Base-by-base conservation (phyloP, 1,284 basidiomycete species). In the Retiboletus flavoniger region DNA sequence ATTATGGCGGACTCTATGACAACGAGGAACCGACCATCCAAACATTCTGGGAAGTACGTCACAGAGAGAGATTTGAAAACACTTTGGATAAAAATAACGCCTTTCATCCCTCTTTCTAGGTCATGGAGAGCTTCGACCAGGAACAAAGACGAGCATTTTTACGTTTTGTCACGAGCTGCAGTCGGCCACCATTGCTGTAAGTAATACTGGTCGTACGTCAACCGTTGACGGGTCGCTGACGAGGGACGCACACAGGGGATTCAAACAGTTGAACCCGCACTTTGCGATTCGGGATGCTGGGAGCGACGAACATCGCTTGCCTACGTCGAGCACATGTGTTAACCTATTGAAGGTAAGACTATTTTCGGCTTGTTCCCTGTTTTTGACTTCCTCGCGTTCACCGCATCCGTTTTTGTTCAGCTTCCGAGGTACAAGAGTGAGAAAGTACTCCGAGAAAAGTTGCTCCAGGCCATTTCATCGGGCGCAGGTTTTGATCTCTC, bases 401-500 rank as follows among this genome's bases (percentile, higher is more conserved):
- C 49, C 13, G 10, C 31, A 16, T 40, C 53, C 34, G 0, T 19
- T 2, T 45, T 31, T 24, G 17, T 34, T n/a, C 66, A 91, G 86
- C 77, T 92, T 17, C 89, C 90, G 14, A 74, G 79, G 28, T 93
- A 92, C 63, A 71, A 74, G 56, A 84, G 75, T 63, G 87, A 90
- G 64, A 66, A 68, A 14, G 75, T 80, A 4, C 74, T 97, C 28
- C 74, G 81, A n/a, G 74, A 81, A 44, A 96, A 95, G 69, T 75
- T 96, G n/a, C 64, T 95, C 11, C 88, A 93, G 65, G 90, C 94
- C 4, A 92, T 96, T 64, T 87, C 80, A 45, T 83, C 90, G 0
- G 87, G 86, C 31, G 91, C 92, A 7, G 94, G 93, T 0, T 97
- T 97, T 60, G 92, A 97, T 73, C 75, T 95, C 54, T 95, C 91